Evolutionary conservation across 768 basidiomycete genomes (phyloP).

Genomic region (Phlegmacium glaucopus): DNA sequence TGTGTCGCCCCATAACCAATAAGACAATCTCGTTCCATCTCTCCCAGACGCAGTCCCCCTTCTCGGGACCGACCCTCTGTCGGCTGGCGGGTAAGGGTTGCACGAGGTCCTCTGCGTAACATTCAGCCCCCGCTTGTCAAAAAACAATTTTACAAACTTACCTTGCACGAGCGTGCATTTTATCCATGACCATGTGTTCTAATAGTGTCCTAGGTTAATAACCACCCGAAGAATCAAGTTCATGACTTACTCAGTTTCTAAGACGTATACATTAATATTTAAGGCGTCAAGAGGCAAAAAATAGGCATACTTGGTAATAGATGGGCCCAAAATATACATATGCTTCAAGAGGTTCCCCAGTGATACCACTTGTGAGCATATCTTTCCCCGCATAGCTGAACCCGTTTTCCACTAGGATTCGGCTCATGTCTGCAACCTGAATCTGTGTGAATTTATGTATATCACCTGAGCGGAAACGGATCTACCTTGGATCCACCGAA

Average conservation of each 20-base stretch:
- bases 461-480: constrained; percentile 1
- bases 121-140: not conserved
- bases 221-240: constrained; percentile 2
- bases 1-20: constrained; percentile 99
- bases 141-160: constrained; percentile 27
- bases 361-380: constrained; percentile 97
- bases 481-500: constrained; percentile 95
- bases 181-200: constrained; percentile 99
- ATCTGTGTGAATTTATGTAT: constrained; percentile 6
- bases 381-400: constrained; percentile 99
- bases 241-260: constrained; percentile 87
- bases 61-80: constrained; percentile 98
- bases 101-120: constrained; percentile 78
- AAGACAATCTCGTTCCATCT: constrained; percentile 99
- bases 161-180: constrained; percentile 99
- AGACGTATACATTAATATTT: constrained; percentile 11
- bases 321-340: constrained; percentile 99
- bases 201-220: constrained; percentile 4
- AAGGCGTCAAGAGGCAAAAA: constrained; percentile 1
- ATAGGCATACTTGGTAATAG: constrained; percentile 78
- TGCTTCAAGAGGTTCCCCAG: constrained; percentile 92
- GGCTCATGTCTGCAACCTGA: constrained; percentile 96
- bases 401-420: constrained; percentile 90
- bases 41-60: constrained; percentile 93
- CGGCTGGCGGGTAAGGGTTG: constrained; percentile 94